Base-by-base conservation (phyloP, 2,329 filamentous ascomycete genomes). In the Anthostomella pinea region DNA sequence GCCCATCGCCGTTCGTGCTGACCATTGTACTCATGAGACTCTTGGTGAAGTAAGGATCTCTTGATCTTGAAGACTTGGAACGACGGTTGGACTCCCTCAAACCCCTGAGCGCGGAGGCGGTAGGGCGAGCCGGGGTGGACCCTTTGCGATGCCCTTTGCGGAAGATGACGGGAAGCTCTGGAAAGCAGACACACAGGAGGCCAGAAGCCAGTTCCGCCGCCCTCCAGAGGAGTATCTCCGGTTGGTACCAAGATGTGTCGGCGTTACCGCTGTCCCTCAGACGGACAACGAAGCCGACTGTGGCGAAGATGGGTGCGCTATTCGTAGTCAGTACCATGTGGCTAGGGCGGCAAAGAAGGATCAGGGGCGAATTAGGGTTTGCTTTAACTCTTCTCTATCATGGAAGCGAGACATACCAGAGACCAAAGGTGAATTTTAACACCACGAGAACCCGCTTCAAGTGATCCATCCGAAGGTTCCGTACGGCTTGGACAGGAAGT, bases 401-500 rank as follows among this genome's bases (percentile, higher is more conserved):
- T n/a, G n/a, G n/a, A n/a, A n/a, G n/a, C n/a, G n/a, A n/a, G n/a
- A 36, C 34, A 15, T 26, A 40, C 41, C 33, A 38, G 8, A 42
- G 20, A 7, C 38, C 38, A 11, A 50, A 52, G 4, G 49, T 52
- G 23, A 52, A 52, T 1, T 30, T 47, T 11, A 47, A 14, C 3
- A 52, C 40, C 6, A 52, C 40, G 3, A 33, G 15, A 6, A 43
- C 5, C 18, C 41, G 31, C 15, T 49, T 45, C 17, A 28, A 21
- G 3, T n/a, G 9, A 16, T 32, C 36, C 45, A 52, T 41, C 5
- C 45, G 14, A 8, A 52, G 23, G 1, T 30, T 38, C 30, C 47
- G 32, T 3, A 51, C 47, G 3, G 45, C 49, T 4, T 49, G 21
- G 13, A 51, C n/a, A 3, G 49, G 49, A 2, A 52, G 45, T 4